Evolutionary conservation across 176 grass and related monocot genomes (phyloP).

Genomic region (Musa troglodytarum): DNA sequence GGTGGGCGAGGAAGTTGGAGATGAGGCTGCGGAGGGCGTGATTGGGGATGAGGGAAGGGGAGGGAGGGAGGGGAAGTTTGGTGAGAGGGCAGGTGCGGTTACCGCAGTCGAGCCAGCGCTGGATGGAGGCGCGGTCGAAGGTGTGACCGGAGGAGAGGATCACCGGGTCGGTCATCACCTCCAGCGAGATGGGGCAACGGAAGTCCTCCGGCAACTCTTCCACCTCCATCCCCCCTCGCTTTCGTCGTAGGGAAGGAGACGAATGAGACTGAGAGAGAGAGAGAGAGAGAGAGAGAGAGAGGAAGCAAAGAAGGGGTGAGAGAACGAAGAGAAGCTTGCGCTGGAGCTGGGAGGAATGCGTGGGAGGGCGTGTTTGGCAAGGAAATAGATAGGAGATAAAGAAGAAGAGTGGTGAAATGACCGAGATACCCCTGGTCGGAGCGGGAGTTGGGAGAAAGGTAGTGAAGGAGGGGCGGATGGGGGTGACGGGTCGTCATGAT

Average conservation of each 20-base stretch:
- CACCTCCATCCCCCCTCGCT: slow-evolving; percentile 21
- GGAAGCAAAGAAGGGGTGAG: no score
- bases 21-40: slow-evolving; percentile 75
- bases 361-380: no score
- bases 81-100: slow-evolving; percentile 84
- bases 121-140: slow-evolving; percentile 87
- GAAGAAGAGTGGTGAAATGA: no score
- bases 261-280: no score
- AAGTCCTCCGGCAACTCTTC: slow-evolving; percentile 66
- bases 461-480: no score
- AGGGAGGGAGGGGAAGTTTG: slow-evolving; percentile 30
- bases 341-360: no score
- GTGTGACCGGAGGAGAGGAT: slow-evolving; percentile 96
- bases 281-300: no score
- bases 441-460: no score
- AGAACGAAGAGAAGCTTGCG: no score
- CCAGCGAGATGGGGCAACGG: slow-evolving; percentile 92
- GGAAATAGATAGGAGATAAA: no score
- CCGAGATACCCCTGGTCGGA: no score
- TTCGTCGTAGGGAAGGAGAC: neutral
- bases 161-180: slow-evolving; percentile 98
- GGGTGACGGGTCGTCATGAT: no score
- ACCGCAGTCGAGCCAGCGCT: slow-evolving; percentile 77
- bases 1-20: slow-evolving; percentile 28
- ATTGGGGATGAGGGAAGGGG: slow-evolving; percentile 72